Conservation (phyloP, 805 yeast genomes). For the Ogataea nonfermentans region DNA sequence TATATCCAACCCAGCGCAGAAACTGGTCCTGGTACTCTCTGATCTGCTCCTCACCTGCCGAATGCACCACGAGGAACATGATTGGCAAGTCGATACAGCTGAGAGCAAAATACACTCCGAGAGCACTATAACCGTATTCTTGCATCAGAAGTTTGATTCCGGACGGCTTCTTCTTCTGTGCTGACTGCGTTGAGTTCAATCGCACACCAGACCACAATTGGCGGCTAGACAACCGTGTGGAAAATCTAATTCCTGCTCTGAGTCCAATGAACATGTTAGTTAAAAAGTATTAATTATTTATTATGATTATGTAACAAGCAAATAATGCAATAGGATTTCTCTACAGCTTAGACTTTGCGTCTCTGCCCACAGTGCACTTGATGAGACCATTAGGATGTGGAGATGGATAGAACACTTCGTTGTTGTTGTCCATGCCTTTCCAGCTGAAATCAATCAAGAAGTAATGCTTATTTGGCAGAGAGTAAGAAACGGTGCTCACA, state of each 20-base stretch:
- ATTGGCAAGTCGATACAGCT: slow-evolving; percentile 77
- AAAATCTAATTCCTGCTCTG: neutral
- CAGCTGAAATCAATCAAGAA: slow-evolving; percentile 76
- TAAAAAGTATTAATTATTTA: slow-evolving; percentile 1
- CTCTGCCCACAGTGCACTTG: slow-evolving; percentile 80
- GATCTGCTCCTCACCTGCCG: slow-evolving; percentile 81
- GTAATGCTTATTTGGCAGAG: slow-evolving; percentile 90
- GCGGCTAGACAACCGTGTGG: neutral
- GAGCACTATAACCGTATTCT: slow-evolving; percentile 88
- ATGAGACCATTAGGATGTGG: slow-evolving; percentile 93
- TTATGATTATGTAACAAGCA: slow-evolving; percentile 5
- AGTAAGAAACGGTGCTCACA: slow-evolving; percentile 65
- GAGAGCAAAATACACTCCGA: slow-evolving; percentile 79
- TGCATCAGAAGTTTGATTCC: slow-evolving; percentile 67
- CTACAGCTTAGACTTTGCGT: slow-evolving; percentile 53
- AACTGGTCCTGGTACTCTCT: slow-evolving; percentile 60
- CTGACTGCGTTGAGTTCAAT: slow-evolving; percentile 19
- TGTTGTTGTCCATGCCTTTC: slow-evolving; percentile 80
- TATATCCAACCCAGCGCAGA: slow-evolving; percentile 60
- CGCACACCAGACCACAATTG: slow-evolving; percentile 7
- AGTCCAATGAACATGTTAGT: slow-evolving; percentile 1
- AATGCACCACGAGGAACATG: slow-evolving; percentile 79
- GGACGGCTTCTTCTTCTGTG: slow-evolving; percentile 33
- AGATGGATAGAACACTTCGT: slow-evolving; percentile 83
- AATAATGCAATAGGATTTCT: slow-evolving; percentile 1